Evolutionary conservation across 192 early-diverging fungal species (phyloP), one percentile per base, ranked within the genome.

Genomic region (Nowakowskiella sp.): DNA sequence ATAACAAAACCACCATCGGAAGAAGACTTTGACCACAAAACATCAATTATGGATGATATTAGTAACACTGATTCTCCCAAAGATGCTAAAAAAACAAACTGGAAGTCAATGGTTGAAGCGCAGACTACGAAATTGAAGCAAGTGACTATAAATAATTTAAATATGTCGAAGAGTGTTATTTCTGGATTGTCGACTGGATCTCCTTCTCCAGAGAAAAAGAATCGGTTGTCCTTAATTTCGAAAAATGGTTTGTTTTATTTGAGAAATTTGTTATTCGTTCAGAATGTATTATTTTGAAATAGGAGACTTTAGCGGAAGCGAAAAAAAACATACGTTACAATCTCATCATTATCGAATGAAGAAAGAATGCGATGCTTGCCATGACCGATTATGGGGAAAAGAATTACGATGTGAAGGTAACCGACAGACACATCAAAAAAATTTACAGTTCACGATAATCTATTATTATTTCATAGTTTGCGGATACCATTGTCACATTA

Each of bases 361-460:
- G 29, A 61, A 61, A 26, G 61, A 69, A 44, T 68, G 70, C 53
- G 60, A 71, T 31, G 31, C 55, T 25, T 71, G 70, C 31, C 2
- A 53, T 26, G 66, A 69, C 3, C 63, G 64, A 30, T 54, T 71
- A 4, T 71, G 70, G 70, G 70, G 70, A 13, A 68, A 69, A 43
- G 70, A 71, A 27, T 10, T 61, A 16, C 53, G 60, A 5, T 71
- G 70, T 51, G 57, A 62, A 2, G 47, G 66, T 68, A 42, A 53
- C 10, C n/a, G 10, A 19, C 13, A 47, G n/a, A 19, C 10, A 10
- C 36, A 39, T 13, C 13, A 39, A 28, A 10, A 47, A 13, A 28
- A 34, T 47, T 23, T 13, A 13, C 34, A 39, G 13, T 13, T 13
- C 13, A 27, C 39, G 13, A 47, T 27, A 27, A 19, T 34, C 4